These are phyloP conservation scores for Termitomyces sp. DNA, from an alignment of 768 basidiomycete genomes.

Conservation along the genomic window DNA sequence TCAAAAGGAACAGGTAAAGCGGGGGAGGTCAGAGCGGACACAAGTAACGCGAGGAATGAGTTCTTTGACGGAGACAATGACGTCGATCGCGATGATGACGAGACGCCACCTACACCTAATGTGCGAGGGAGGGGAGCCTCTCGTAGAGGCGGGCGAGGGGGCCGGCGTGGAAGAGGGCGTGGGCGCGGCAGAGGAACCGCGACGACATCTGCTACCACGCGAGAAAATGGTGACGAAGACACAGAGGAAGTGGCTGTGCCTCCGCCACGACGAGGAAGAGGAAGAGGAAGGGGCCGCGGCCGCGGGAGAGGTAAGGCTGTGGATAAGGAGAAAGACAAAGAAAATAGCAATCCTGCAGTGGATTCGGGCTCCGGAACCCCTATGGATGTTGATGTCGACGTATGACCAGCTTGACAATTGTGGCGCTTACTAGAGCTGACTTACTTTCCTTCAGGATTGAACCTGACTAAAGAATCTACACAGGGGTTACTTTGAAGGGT, in stretches of 20 bases:
- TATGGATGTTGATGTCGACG: slow-evolving; percentile 18
- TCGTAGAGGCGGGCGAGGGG: slow-evolving; percentile 33
- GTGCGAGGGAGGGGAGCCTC: slow-evolving; percentile 20
- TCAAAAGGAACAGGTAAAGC: slow-evolving; percentile 45
- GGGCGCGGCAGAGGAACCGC: slow-evolving; percentile 22
- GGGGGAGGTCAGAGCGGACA: slow-evolving; percentile 56
- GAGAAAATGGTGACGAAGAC: slow-evolving; percentile 36
- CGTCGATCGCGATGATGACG: slow-evolving; percentile 48
- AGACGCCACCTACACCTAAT: slow-evolving; percentile 3
- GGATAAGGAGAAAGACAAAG: slow-evolving; percentile 30
- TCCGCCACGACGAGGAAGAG: slow-evolving; percentile 32
- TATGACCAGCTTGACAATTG: not conserved
- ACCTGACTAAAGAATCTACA: not conserved
- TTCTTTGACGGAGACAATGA: slow-evolving; percentile 75
- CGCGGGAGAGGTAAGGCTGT: slow-evolving; percentile 28
- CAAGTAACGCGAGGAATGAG: slow-evolving; percentile 58
- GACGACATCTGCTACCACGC: slow-evolving; percentile 16
- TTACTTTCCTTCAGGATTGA: not conserved
- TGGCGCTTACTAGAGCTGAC: not conserved
- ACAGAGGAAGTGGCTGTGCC: slow-evolving; percentile 33
- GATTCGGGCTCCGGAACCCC: slow-evolving; percentile 17
- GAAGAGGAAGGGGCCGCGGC: slow-evolving; percentile 30
- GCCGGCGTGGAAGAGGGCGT: slow-evolving; percentile 22
- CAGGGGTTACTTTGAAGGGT: not conserved
- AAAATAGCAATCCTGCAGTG: slow-evolving; percentile 26